Base-by-base conservation (phyloP, 148 eudicot species). In the Arbutus unedo region DNA sequence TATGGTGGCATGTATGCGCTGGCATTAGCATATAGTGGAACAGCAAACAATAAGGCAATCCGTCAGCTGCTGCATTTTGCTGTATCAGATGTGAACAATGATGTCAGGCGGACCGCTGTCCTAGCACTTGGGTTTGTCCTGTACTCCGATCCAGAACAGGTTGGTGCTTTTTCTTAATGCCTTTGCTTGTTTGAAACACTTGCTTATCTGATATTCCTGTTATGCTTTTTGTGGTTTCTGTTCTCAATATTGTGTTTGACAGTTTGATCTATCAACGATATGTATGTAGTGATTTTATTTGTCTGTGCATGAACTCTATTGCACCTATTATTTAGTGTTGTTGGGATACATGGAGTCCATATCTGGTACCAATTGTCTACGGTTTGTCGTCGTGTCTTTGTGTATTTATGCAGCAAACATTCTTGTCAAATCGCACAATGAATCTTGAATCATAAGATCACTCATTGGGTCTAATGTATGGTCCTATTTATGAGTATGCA, bases 1-100 rank as follows among this genome's bases (percentile, higher is more conserved):
- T 96, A 96, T 82, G 98, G 99, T 87, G 99, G 99, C 86, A 94
- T 96, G 98, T 97, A 97, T 85, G 99, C 99, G 6, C 84, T 97
- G 87, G 99, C 96, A 59, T 90, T 97, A 88, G 99, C 99, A 31
- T 97, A 97, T 87, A 90, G 98, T 8, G 99, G 99, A 82, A 97
- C 99, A 19, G 88, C 95, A 49, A 97, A 94, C 85, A 97, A 97
- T 88, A 94, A 97, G 91, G 99, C 99, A 60, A 97, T 97, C 73
- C 97, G 97, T 57, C 97, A 97, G 89, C 90, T 97, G 84, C 94
- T 97, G 47, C 99, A 97, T 89, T 97, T 94, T 89, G 99, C 99
- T 43, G 99, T 97, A 70, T 94, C 99, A 15, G 99, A 97, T 88
- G 99, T 94, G 78, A 93, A 95, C 76, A 97, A 97, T 81, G 99